A percentile compares a stretch with the other conserved stretches of the same genome.
Evolutionary conservation across 805 yeast species (phyloP).

Genomic region (Dipodascus albidus): DNA sequence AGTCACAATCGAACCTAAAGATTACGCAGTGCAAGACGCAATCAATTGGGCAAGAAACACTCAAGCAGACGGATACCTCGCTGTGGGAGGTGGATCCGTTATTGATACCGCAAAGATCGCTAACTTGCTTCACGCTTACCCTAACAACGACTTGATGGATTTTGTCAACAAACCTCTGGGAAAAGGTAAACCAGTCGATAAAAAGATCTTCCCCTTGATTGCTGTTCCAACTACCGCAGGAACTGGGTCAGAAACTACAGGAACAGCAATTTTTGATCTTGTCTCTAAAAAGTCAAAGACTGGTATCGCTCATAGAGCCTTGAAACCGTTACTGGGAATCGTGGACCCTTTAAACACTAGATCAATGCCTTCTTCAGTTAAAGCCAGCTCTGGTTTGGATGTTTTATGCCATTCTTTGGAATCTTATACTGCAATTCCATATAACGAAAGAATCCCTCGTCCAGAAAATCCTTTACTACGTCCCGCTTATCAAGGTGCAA

Average conservation of each 20-base stretch:
- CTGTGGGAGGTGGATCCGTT: constrained; percentile 38
- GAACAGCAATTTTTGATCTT: constrained; percentile 34
- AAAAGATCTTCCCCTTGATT: constrained; percentile 28
- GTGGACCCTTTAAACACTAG: constrained; percentile 32
- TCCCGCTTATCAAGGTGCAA: constrained; percentile 34
- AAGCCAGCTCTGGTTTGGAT: constrained; percentile 33
- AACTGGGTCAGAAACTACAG: constrained; percentile 37
- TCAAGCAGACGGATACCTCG: constrained; percentile 31
- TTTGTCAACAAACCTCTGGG: constrained; percentile 34
- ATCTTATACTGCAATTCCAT: constrained; percentile 36
- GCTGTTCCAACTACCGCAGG: constrained; percentile 38
- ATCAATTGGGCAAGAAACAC: constrained; percentile 26
- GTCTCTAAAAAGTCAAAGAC: constrained; percentile 30
- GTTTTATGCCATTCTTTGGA: constrained; percentile 35
- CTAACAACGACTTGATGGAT: constrained; percentile 30
- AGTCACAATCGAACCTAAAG: constrained; percentile 31
- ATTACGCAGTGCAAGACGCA: constrained; percentile 24
- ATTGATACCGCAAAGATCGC: constrained; percentile 37
- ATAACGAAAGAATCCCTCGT: constrained; percentile 28
- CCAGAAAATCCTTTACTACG: constrained; percentile 28
- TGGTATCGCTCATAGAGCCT: constrained; percentile 33
- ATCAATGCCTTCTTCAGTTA: constrained; percentile 32
- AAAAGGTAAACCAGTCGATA: constrained; percentile 26
- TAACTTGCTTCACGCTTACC: constrained; percentile 30
- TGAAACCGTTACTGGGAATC: constrained; percentile 33